phyloP scores from a whole-genome alignment of 805 yeast species.

The Yamadazyma ubonensis region DNA sequence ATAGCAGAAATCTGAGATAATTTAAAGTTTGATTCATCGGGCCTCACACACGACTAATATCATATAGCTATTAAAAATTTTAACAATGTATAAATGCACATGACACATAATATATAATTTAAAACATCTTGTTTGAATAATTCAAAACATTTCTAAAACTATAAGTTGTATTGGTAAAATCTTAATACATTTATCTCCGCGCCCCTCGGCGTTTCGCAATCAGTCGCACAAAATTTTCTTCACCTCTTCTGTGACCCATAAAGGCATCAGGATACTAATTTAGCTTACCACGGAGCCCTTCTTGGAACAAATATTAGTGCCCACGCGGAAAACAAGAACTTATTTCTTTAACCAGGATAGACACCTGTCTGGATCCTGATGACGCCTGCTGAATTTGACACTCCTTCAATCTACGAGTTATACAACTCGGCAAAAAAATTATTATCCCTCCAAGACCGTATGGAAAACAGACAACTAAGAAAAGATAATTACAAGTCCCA shows the following conservation, averaged over 20 bases:
- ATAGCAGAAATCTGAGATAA: too few species aligned
- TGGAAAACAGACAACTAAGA: conserved; percentile 38
- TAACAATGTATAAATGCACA: too few species aligned
- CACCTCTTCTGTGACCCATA: not conserved
- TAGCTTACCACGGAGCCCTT: too few species aligned
- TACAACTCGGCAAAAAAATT: conserved; percentile 42
- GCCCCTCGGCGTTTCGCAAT: not conserved
- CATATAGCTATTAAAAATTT: too few species aligned
- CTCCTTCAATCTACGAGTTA: conserved; percentile 41
- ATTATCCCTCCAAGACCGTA: conserved; percentile 37
- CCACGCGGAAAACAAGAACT: not conserved
- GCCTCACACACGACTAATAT: too few species aligned
- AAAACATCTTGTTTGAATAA: too few species aligned
- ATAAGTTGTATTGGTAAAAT: too few species aligned
- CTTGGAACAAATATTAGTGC: not conserved
- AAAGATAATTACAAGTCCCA: conserved; percentile 25
- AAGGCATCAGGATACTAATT: not conserved
- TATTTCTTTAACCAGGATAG: not conserved
- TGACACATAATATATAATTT: too few species aligned
- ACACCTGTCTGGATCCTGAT: conserved; percentile 2
- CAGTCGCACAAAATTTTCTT: not conserved
- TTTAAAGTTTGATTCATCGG: too few species aligned
- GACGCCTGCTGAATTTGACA: conserved; percentile 15
- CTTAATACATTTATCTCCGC: not conserved
- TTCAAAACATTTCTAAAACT: too few species aligned